Evolutionary conservation across 2,329 filamentous ascomycete species (phyloP), one percentile per base, ranked within the genome.

Genomic region (Phaeoacremonium minimum): DNA sequence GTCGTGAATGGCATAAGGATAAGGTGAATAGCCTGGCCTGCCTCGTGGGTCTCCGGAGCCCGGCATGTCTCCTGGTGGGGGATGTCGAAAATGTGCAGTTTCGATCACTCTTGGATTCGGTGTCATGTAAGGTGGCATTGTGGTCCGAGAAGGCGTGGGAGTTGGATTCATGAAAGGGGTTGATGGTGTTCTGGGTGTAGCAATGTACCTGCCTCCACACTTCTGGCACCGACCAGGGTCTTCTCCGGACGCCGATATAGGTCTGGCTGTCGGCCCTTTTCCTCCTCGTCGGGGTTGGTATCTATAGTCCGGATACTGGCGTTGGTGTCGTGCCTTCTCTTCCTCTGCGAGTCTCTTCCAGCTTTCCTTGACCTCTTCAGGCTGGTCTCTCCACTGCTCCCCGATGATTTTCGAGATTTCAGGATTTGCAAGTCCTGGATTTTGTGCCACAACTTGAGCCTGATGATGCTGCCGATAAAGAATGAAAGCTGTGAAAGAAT

Each of bases 401-500:
- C 91, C 91, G 49, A 97, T 95, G 50, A 97, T 94, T 64, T 96
- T 96, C 46, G 91, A 96, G 50, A 97, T 95, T 35, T 96, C 88
- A 4, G 91, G 91, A 61, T 97, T 97, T 31, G 90, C 83, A 46
- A 96, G 77, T 30, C 88, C 86, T n/a, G 90, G 91, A 52, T 96
- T 78, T 49, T 87, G 76, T 36, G 81, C 73, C 26, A 90, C 85
- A 34, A 97, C 87, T 33, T 79, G 72, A 14, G 85, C 80, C 61
- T 97, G 91, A 52, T 93, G 84, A 59, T 94, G 85, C 58, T 97
- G 90, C 28, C 93, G 88, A 67, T 95, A 98, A 50, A 98, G 73
- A 48, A 98, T 98, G 67, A 98, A 98, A 34, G 91, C 93, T 98
- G 35, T 38, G 60, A 58, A 57, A 54, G 58, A 48, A 41, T n/a